Conservation (phyloP, 2,329 filamentous ascomycete species). For the Aspergillus sp. region DNA sequence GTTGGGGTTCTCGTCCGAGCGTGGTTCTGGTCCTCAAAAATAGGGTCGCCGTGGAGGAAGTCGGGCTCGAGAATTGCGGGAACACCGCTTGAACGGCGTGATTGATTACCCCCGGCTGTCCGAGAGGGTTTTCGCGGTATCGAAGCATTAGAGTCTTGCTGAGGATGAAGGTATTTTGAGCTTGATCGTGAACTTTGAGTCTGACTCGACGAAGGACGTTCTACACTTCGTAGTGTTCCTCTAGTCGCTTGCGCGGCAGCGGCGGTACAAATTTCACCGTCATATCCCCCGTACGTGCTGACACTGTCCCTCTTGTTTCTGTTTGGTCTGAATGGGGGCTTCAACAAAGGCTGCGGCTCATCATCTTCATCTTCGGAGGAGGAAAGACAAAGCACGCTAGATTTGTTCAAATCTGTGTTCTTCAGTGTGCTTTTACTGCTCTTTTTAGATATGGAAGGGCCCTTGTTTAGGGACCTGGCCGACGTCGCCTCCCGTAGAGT, state of each 20-base stretch:
- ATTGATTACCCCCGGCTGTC: conserved; percentile 23
- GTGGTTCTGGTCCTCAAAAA: conserved; percentile 21
- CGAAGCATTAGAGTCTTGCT: conserved; percentile 26
- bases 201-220: conserved; percentile 26
- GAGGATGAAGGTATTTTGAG: conserved; percentile 18
- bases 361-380: conserved; percentile 50
- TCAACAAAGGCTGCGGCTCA: conserved; percentile 24
- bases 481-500: conserved; percentile 19
- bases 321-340: conserved; percentile 11
- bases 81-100: conserved; percentile 32
- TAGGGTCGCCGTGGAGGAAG: conserved; percentile 23
- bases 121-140: conserved; percentile 29
- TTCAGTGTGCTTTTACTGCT: conserved; percentile 39
- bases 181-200: conserved; percentile 25
- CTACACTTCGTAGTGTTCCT: conserved; percentile 28
- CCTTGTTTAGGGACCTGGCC: conserved; percentile 25
- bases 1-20: conserved; percentile 11
- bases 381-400: conserved; percentile 49
- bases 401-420: conserved; percentile 42
- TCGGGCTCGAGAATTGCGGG: conserved; percentile 37
- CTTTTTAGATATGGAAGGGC: conserved; percentile 32
- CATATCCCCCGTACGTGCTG: conserved; percentile 39
- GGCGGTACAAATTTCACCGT: conserved; percentile 45
- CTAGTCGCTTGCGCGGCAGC: conserved; percentile 36
- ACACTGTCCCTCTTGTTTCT: conserved; percentile 39